Conservation (phyloP, 2,329 filamentous ascomycete species). For the Zasmidium cellare region DNA sequence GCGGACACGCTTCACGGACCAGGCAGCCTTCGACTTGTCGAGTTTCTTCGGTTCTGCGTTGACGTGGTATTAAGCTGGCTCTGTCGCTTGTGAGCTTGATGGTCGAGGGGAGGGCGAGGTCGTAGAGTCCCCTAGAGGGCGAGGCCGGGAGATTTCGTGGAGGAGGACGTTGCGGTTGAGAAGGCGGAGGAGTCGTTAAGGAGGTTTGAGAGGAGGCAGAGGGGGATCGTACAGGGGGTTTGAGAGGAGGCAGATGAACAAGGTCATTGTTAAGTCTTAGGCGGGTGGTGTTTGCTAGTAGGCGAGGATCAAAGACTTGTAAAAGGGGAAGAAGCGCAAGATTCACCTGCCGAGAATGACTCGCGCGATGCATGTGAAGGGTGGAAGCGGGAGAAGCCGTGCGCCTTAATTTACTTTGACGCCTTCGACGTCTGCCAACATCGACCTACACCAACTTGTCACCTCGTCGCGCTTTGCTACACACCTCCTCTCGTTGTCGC, state of each 20-base stretch:
- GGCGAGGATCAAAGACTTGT: no score
- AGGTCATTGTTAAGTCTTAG: neutral
- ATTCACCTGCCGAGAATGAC: neutral
- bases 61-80: neutral
- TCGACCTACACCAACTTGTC: no score
- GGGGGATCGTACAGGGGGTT: no score
- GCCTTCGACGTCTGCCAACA: no score
- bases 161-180: constrained; percentile 12
- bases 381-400: no score
- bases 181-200: constrained; percentile 14
- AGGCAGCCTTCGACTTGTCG: neutral
- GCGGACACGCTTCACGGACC: neutral
- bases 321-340: no score
- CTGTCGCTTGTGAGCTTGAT: neutral
- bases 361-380: no score
- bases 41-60: neutral
- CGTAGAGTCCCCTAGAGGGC: constrained; percentile 9
- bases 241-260: neutral
- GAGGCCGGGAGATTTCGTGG: constrained; percentile 7
- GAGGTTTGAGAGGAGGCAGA: no score
- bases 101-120: no score
- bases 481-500: no score
- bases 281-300: neutral
- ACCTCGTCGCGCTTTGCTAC: no score
- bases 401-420: no score